phyloP scores from a whole-genome alignment of 345 rosid species.

The Acer negundo region DNA sequence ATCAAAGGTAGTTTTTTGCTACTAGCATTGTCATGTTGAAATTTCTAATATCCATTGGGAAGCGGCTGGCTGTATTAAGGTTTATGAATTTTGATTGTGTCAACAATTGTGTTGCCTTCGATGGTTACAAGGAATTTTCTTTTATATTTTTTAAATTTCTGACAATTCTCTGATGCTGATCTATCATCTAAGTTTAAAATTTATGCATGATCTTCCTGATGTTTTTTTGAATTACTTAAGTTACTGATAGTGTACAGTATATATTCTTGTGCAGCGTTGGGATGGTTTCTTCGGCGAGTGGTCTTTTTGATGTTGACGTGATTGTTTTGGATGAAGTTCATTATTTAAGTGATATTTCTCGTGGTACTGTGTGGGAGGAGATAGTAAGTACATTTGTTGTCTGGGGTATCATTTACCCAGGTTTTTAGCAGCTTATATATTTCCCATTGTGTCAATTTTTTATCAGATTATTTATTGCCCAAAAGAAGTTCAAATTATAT shows the following conservation, averaged over 20 bases:
- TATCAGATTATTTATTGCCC: constrained; percentile 93
- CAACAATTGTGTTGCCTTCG: background rate
- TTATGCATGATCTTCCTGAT: background rate
- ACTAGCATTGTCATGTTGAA: background rate
- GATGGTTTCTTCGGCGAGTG: constrained; percentile 77
- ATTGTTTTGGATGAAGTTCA: constrained; percentile 98
- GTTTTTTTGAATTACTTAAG: constrained; percentile 13
- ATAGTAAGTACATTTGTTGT: constrained; percentile 52
- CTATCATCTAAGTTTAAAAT: background rate
- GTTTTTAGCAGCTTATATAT: background rate
- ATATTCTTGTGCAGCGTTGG: constrained; percentile 70
- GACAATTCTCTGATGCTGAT: background rate
- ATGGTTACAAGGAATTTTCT: background rate
- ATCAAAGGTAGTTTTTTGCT: constrained; percentile 61
- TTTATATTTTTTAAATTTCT: background rate
- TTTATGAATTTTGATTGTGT: background rate
- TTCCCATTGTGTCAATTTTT: constrained; percentile 10
- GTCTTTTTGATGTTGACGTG: constrained; percentile 85
- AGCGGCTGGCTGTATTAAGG: background rate
- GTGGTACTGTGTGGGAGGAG: constrained; percentile 98
- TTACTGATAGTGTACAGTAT: constrained; percentile 15
- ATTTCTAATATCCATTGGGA: no score
- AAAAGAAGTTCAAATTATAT: constrained; percentile 84
- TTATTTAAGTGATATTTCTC: constrained; percentile 90
- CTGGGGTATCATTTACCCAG: constrained; percentile 9